phyloP scores from a whole-genome alignment of 345 rosid genomes.

The Ceriops tagal region DNA sequence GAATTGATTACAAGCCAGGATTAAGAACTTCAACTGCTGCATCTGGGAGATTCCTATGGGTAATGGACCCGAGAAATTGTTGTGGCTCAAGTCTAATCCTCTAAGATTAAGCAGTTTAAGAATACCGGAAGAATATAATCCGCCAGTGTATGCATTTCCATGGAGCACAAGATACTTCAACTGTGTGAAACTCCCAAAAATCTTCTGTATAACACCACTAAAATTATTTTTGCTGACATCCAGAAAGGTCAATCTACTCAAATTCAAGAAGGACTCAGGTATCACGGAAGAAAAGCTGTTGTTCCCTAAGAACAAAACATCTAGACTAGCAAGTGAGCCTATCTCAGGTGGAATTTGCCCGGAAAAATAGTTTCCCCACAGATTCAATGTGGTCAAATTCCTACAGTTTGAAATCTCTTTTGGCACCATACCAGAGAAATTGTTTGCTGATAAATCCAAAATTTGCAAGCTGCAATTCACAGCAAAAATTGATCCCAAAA shows the following conservation, averaged over 20 bases:
- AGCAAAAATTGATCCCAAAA: slow-evolving; percentile 40
- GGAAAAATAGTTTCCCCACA: slow-evolving; percentile 61
- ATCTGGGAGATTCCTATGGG: slow-evolving; percentile 57
- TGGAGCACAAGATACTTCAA: slow-evolving; percentile 61
- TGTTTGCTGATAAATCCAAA: slow-evolving; percentile 62
- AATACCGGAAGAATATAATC: slow-evolving; percentile 64
- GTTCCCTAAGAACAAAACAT: slow-evolving; percentile 63
- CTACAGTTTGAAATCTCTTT: slow-evolving; percentile 54
- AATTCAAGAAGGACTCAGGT: slow-evolving; percentile 60
- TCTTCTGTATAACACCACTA: slow-evolving; percentile 59
- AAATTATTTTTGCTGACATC: slow-evolving; percentile 74
- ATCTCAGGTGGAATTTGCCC: slow-evolving; percentile 62
- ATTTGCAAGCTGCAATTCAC: slow-evolving; percentile 47
- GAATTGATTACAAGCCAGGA: slow-evolving; percentile 62
- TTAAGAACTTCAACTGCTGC: slow-evolving; percentile 55
- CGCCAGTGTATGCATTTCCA: slow-evolving; percentile 55
- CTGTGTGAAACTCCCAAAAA: slow-evolving; percentile 63
- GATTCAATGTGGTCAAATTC: slow-evolving; percentile 43
- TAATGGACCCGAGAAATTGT: slow-evolving; percentile 64
- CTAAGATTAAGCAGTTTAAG: slow-evolving; percentile 46
- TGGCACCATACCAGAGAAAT: slow-evolving; percentile 47
- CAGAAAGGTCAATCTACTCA: slow-evolving; percentile 50
- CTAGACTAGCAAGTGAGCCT: slow-evolving; percentile 57
- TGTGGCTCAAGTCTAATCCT: slow-evolving; percentile 72
- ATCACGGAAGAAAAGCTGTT: slow-evolving; percentile 52